Percentiles rank a stretch among this genome's conserved stretches.
Evolutionary conservation across 805 yeast genomes (phyloP).

Genomic region (Candida anglica): DNA sequence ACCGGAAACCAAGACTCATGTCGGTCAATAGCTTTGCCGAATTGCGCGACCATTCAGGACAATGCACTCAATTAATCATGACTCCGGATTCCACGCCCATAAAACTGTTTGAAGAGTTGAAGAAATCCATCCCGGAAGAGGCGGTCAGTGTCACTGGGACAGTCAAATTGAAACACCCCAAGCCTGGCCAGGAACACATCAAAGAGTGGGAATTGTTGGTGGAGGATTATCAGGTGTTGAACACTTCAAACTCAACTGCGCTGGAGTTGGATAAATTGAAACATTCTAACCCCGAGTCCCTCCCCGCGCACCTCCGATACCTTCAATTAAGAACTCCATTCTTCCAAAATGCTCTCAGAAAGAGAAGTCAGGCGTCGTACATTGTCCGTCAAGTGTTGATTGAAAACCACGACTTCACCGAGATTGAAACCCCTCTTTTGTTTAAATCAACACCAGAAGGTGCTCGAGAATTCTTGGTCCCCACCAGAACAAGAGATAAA

Average conservation of each 20-base stretch:
- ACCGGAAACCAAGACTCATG: constrained; percentile 65
- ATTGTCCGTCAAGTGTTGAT: constrained; percentile 39
- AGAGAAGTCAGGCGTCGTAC: constrained; percentile 53
- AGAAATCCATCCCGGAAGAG: constrained; percentile 63
- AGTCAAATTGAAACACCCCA: constrained; percentile 30
- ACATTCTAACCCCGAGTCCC: constrained; percentile 43
- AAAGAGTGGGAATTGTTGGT: constrained; percentile 57
- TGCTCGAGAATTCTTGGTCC: constrained; percentile 92
- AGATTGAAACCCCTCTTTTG: constrained; percentile 87
- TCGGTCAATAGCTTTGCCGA: constrained; percentile 71
- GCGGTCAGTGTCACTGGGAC: constrained; percentile 64
- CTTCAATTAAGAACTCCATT: constrained; percentile 66
- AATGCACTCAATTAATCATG: constrained; percentile 48
- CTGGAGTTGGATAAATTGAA: constrained; percentile 65
- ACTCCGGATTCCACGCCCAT: constrained; percentile 39
- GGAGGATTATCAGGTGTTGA: constrained; percentile 49
- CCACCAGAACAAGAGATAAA: constrained; percentile 59
- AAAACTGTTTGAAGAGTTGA: constrained; percentile 34
- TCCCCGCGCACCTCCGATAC: constrained; percentile 79
- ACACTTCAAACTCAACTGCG: constrained; percentile 59
- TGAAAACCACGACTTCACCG: constrained; percentile 51
- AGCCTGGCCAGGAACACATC: constrained; percentile 11
- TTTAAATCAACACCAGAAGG: constrained; percentile 98
- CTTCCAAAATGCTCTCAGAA: constrained; percentile 52
- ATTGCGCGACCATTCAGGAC: constrained; percentile 71